Evolutionary conservation across 495 filamentous ascomycete genomes (phyloP).

Genomic region (Cenococcum geophilum): DNA sequence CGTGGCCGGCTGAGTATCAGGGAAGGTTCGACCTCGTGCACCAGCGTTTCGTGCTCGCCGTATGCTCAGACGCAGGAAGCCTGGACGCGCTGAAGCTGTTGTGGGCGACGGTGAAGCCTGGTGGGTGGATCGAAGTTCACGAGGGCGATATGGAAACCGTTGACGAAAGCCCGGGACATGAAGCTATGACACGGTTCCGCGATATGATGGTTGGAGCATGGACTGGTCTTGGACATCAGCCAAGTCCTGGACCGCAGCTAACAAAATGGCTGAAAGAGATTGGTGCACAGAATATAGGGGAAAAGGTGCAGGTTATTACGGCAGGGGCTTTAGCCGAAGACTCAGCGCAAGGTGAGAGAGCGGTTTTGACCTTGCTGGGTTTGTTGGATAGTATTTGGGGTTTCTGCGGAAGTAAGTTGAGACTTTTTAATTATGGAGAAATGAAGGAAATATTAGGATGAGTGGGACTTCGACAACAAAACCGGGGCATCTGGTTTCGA

Average conservation of each 20-base stretch:
- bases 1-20: slow-evolving; percentile 11
- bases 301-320: slow-evolving; percentile 5
- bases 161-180: slow-evolving; percentile 9
- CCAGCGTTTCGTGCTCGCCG: slow-evolving; percentile 18
- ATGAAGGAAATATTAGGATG: no score
- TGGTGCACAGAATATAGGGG: neutral
- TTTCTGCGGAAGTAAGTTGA: neutral
- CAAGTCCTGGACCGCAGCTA: slow-evolving; percentile 11
- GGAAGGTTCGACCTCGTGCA: slow-evolving; percentile 15
- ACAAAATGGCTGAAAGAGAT: slow-evolving; percentile 1
- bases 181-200: slow-evolving; percentile 12
- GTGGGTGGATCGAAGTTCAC: slow-evolving; percentile 18
- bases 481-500: no score
- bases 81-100: slow-evolving; percentile 7
- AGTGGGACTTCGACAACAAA: no score
- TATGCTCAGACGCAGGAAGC: neutral
- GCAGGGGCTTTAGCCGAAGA: slow-evolving; percentile 3
- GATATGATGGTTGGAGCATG: slow-evolving; percentile 4
- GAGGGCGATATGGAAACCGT: slow-evolving; percentile 20
- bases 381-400: slow-evolving; percentile 9
- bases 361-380: slow-evolving; percentile 3
- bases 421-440: no score
- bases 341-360: slow-evolving; percentile 7
- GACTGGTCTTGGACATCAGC: slow-evolving; percentile 9
- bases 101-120: slow-evolving; percentile 10